phyloP scores from a whole-genome alignment of 2,329 filamentous ascomycete genomes.

The Gaeumannomyces tritici region DNA sequence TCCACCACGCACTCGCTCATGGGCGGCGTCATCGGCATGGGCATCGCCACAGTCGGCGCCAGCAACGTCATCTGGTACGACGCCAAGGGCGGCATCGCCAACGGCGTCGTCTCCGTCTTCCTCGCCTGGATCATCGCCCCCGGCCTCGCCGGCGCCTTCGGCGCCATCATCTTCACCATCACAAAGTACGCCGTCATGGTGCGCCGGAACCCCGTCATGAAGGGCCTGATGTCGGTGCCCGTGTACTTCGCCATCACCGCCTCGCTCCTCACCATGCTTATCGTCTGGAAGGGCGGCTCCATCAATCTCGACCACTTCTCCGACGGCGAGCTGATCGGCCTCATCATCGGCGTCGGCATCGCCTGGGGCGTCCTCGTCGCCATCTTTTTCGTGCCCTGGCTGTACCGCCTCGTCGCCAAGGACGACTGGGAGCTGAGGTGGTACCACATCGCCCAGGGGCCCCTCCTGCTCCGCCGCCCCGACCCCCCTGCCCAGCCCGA shows the following conservation, averaged over 20 bases:
- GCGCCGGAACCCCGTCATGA: slow-evolving; percentile 40
- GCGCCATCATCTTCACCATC: slow-evolving; percentile 41
- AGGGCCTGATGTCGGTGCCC: slow-evolving; percentile 42
- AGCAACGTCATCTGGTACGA: slow-evolving; percentile 44
- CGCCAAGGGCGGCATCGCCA: slow-evolving; percentile 24
- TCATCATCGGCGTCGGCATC: slow-evolving; percentile 42
- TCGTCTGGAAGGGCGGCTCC: slow-evolving; percentile 44
- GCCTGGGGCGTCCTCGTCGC: slow-evolving; percentile 37
- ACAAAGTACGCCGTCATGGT: slow-evolving; percentile 49
- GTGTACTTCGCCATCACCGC: slow-evolving; percentile 48
- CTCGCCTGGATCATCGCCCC: slow-evolving; percentile 54
- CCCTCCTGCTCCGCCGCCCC: slow-evolving; percentile 36
- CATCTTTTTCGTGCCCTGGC: slow-evolving; percentile 48
- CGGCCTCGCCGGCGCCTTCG: slow-evolving; percentile 42
- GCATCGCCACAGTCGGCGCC: slow-evolving; percentile 43
- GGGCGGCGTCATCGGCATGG: slow-evolving; percentile 49
- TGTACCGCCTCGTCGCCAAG: slow-evolving; percentile 47
- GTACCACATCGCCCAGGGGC: slow-evolving; percentile 44
- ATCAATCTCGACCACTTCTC: slow-evolving; percentile 34
- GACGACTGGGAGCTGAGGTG: slow-evolving; percentile 50
- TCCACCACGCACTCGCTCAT: slow-evolving; percentile 54
- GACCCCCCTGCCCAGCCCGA: slow-evolving; percentile 31
- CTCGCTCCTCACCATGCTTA: slow-evolving; percentile 47
- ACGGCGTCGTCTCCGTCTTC: slow-evolving; percentile 49
- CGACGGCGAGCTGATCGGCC: slow-evolving; percentile 37